Evolutionary conservation across 257 asterid genomes (phyloP), one percentile per base, ranked within the genome.

Genomic region (Solanum chilense): DNA sequence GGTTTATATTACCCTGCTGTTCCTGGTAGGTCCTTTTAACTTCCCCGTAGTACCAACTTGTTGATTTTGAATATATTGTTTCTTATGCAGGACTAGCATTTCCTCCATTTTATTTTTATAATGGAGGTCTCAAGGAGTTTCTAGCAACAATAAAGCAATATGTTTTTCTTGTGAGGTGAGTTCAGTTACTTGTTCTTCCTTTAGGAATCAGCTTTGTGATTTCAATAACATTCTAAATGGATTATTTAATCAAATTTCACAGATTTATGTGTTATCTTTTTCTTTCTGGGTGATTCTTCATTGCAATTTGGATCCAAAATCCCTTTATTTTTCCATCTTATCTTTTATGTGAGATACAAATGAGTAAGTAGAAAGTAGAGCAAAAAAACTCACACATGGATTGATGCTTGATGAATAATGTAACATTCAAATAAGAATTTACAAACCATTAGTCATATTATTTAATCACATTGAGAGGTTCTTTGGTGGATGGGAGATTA

Each of bases 81-180:
- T 85, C 87, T 45, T 76, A 89, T 88, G 86, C 91, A 97, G 99
- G 99, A 86, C 93, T 97, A 84, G 99, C 99, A 87, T 93, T 91
- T 89, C 98, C 99, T 71, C 98, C 99, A 39, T 95, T 97, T 86
- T 95, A 97, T 92, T 97, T 97, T 90, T 97, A 95, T 86, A 97
- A 94, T 91, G 99, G 99, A 87, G 99, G 99, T 83, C 98, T 97
- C 23, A 88, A 94, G 81, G 99, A 97, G 90, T 97, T 97, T 91
- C 94, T 97, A 69, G 94, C 97, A 60, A 95, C 97, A 86, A 88
- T 95, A 90, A 97, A 95, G 93, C 99, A 93, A 85, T 97, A 96
- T 60, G 91, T 92, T 84, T 87, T 93, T 87, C 98, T 97, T 89
- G 96, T 91, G 88, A 96, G 99, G 99, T 97, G 89, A 86, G 86